Evolutionary conservation across 1,284 basidiomycete species (phyloP).

Genomic region (Cutaneotrichosporon sp.): DNA sequence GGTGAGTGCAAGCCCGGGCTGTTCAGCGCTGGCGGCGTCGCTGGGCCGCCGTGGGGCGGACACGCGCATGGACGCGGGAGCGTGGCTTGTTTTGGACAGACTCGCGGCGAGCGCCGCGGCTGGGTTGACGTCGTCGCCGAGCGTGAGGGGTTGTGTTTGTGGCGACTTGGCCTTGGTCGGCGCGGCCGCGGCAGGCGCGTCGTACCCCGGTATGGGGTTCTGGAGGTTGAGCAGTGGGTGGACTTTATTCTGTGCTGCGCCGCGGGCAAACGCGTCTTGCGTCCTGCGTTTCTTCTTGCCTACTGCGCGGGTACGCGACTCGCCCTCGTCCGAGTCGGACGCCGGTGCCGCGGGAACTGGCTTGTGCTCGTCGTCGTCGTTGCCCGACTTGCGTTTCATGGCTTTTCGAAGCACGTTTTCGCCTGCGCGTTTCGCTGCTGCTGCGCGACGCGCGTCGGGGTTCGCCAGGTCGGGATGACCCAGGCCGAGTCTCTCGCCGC

Average conservation of each 20-base stretch:
- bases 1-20: constrained; percentile 4
- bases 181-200: not conserved
- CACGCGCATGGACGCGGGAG: too few species aligned
- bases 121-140: not conserved
- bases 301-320: constrained; percentile 18
- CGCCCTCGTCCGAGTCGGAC: constrained; percentile 5
- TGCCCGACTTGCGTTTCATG: constrained; percentile 8
- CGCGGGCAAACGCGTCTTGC: constrained; percentile 25
- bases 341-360: not conserved
- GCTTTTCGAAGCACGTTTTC: constrained; percentile 13
- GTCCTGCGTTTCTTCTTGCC: constrained; percentile 23
- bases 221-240: constrained; percentile 13
- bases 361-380: constrained; percentile 14
- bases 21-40: not conserved
- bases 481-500: constrained; percentile 27
- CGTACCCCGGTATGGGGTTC: constrained; percentile 16
- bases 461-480: constrained; percentile 34
- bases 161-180: not conserved
- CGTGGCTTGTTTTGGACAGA: too few species aligned
- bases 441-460: constrained; percentile 1
- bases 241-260: constrained; percentile 9
- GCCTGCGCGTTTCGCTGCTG: constrained; percentile 5
- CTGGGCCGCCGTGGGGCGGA: not conserved
- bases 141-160: not conserved
- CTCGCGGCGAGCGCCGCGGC: not conserved